Evolutionary conservation across 164 flowering plant species (phyloP).

Genomic region (Buxus sempervirens): DNA sequence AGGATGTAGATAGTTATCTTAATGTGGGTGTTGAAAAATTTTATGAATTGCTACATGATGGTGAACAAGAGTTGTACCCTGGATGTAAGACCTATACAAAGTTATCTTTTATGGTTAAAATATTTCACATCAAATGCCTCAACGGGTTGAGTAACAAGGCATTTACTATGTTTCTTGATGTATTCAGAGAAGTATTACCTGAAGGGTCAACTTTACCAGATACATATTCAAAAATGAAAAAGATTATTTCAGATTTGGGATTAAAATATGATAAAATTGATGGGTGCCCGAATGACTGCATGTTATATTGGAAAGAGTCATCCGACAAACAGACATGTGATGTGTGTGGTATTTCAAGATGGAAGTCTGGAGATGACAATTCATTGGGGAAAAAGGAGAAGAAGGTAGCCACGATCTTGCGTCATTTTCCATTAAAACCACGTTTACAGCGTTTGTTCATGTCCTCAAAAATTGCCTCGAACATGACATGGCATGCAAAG

Average conservation of each 20-base stretch:
- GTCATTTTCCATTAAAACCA: conserved; percentile 14
- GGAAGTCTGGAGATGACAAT: background rate
- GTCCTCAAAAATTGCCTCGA: conserved; percentile 4
- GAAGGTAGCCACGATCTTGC: conserved; percentile 3
- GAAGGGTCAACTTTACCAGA: conserved; percentile 3
- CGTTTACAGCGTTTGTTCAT: conserved; percentile 20
- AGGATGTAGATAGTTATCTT: no score
- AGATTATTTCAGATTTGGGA: conserved; percentile 12
- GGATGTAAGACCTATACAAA: conserved; percentile 4
- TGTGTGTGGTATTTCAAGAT: conserved; percentile 12
- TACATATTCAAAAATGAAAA: conserved; percentile 8
- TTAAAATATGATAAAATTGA: conserved; percentile 16
- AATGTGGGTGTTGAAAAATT: no score
- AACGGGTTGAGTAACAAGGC: background rate
- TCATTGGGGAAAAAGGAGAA: background rate
- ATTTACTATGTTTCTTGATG: background rate
- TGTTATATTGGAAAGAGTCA: conserved; percentile 14
- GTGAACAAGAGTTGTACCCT: background rate
- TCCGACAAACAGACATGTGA: background rate
- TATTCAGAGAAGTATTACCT: conserved; percentile 10
- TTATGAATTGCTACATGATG: background rate
- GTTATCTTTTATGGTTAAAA: conserved; percentile 5
- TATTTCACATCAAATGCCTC: conserved; percentile 12
- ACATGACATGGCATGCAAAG: conserved; percentile 24
- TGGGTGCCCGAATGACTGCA: conserved; percentile 22